Evolutionary conservation across 1,139 yeast species (phyloP).

Genomic region (Scheffersomyces illinoinensis): DNA sequence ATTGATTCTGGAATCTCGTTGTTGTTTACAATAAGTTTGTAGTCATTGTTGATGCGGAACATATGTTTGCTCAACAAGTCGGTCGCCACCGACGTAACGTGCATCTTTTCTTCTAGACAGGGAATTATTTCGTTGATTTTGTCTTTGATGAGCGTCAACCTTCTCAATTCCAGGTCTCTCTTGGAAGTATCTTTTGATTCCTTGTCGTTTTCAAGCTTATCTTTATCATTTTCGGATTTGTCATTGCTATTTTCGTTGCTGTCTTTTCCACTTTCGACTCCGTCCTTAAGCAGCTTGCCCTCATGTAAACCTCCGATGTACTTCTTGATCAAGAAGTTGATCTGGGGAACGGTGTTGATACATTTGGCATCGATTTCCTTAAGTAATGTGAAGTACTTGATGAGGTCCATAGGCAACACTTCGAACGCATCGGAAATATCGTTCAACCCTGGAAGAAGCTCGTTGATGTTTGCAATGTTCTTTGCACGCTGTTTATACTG

Average conservation of each 20-base stretch:
- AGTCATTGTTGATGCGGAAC: constrained; percentile 76
- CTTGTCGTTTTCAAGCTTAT: not conserved
- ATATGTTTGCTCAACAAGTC: constrained; percentile 74
- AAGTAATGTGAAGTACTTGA: constrained; percentile 81
- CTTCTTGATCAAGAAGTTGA: constrained; percentile 56
- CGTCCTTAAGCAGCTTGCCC: constrained; percentile 5
- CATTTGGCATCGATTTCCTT: constrained; percentile 96
- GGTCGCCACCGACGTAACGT: constrained; percentile 88
- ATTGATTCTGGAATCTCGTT: constrained; percentile 72
- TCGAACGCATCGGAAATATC: constrained; percentile 91
- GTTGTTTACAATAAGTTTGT: constrained; percentile 63
- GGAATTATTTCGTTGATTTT: constrained; percentile 77
- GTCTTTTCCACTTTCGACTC: constrained; percentile 4
- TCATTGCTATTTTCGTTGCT: constrained; percentile 20
- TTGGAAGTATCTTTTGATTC: constrained; percentile 4
- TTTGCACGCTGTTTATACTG: constrained; percentile 37
- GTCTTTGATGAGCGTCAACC: constrained; percentile 40
- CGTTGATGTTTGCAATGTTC: constrained; percentile 37
- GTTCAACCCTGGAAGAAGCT: constrained; percentile 80
- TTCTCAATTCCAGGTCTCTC: constrained; percentile 8
- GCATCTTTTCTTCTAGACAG: constrained; percentile 95
- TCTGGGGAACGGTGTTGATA: constrained; percentile 68
- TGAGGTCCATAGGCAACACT: constrained; percentile 82
- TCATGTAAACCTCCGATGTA: constrained; percentile 51
- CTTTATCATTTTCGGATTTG: constrained; percentile 20